phyloP scores from a whole-genome alignment of 495 filamentous ascomycete species.

The Umbilicaria muhlenbergii region DNA sequence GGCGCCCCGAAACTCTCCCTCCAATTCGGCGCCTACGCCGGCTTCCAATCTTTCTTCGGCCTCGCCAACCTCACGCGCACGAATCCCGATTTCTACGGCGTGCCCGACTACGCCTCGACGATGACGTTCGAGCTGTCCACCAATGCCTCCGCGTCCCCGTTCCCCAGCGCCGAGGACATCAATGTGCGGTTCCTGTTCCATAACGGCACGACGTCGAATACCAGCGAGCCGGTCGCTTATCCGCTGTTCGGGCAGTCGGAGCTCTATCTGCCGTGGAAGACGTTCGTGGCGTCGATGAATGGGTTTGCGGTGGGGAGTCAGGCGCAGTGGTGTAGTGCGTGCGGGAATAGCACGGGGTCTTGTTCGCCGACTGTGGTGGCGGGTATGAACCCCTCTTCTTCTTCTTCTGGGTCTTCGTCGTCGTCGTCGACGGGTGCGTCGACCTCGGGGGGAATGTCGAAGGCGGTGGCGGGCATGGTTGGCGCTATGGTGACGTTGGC shows the following conservation, averaged over 20 bases:
- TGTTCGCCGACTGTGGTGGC: constrained; percentile 13
- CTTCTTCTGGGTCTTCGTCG: constrained; percentile 3
- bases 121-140: constrained; percentile 41
- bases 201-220: constrained; percentile 28
- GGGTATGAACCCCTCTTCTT: not conserved
- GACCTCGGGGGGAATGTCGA: constrained; percentile 18
- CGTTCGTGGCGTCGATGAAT: constrained; percentile 25
- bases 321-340: constrained; percentile 29
- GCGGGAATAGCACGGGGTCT: constrained; percentile 27
- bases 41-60: constrained; percentile 36
- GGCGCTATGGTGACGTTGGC: constrained; percentile 47
- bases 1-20: constrained; percentile 26
- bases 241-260: constrained; percentile 27
- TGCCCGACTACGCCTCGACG: constrained; percentile 35
- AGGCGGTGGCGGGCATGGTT: constrained; percentile 39
- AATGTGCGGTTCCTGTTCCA: constrained; percentile 37
- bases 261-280: constrained; percentile 23
- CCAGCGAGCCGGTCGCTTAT: constrained; percentile 17
- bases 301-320: constrained; percentile 25
- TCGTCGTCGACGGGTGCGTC: constrained; percentile 6
- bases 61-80: constrained; percentile 24
- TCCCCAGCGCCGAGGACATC: constrained; percentile 22
- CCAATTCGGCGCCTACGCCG: constrained; percentile 34
- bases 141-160: constrained; percentile 14
- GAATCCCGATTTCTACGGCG: constrained; percentile 26